Evolutionary conservation across 768 basidiomycete species (phyloP), one percentile per base, ranked within the genome.

Genomic region (Lactarius quietus): DNA sequence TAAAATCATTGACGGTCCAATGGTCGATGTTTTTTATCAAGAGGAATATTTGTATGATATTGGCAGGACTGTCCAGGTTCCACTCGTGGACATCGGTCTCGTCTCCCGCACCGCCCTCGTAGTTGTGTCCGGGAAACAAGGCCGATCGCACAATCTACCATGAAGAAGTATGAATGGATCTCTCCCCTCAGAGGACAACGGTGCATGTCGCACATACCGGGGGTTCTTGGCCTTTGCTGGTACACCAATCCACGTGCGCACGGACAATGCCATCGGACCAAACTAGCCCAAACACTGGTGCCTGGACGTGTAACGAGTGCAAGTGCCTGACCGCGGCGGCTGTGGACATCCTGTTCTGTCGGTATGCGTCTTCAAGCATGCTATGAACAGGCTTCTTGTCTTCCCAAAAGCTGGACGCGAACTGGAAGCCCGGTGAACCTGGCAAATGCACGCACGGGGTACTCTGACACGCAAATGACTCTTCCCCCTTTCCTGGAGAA

Each of bases 181-280:
- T 17, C 54, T 31, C 17, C 28, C 23, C 36, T 31, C 26, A 28
- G 26, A 33, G 15, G 36, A 18, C 33, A 33, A 33, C 33, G 8
- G 8, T 33, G 33, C 3, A 38, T n/a, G 14, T 51, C 18, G 41
- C 28, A 55, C 67, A 26, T 29, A 66, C 67, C 35, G 54, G 59
- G 18, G 64, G 29, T 43, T 41, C 59, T 43, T 38, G 39, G 18
- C 20, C 67, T 61, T 57, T 55, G 51, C 48, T 28, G 17, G 29
- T n/a, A 62, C 80, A 83, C 84, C 84, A 85, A 69, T 86, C 84
- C 1, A 84, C 73, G 68, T 85, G 84, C 1, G 83, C 84, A 35
- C 82, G 75, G 39, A 85, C 84, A 12, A 70, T 77, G 20, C 81
- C 81, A 51, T 79, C 79, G 9, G 82, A 78, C 83, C 83, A 85